Conservation (phyloP, 2,329 filamentous ascomycete species). For the Rhynchosporium graminicola region DNA sequence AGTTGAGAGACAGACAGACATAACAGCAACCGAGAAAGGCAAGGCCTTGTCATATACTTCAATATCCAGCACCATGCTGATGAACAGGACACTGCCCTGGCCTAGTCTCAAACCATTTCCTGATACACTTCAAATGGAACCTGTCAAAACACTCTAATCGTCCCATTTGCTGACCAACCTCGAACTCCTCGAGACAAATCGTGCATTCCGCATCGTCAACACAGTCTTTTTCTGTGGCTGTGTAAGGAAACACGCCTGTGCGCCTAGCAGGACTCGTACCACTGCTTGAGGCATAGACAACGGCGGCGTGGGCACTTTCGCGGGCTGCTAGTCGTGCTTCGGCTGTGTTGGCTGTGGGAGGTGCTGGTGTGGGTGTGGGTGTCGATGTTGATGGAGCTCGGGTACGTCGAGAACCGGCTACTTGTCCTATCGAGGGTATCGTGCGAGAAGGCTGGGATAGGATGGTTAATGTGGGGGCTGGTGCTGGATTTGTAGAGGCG, state of each 20-base stretch:
- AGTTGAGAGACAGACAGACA: background rate
- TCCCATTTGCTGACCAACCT: conserved; percentile 63
- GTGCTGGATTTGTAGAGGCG: conserved; percentile 12
- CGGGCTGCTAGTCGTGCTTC: conserved; percentile 29
- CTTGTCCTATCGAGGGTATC: background rate
- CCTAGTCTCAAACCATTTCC: conserved; percentile 62
- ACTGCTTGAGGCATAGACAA: conserved; percentile 19
- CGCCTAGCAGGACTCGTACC: conserved; percentile 44
- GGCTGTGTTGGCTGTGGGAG: conserved; percentile 25
- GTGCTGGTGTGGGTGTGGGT: background rate
- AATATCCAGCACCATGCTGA: conserved; percentile 48
- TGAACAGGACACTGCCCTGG: conserved; percentile 66
- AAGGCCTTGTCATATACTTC: background rate
- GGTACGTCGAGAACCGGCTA: background rate
- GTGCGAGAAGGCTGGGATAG: background rate
- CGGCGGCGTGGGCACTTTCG: conserved; percentile 31
- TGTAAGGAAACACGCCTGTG: conserved; percentile 64
- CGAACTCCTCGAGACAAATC: conserved; percentile 67
- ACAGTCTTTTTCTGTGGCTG: conserved; percentile 67
- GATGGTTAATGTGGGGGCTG: conserved; percentile 4
- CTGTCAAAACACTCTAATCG: conserved; percentile 66
- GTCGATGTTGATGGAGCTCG: background rate
- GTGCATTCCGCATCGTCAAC: conserved; percentile 68
- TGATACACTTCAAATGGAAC: conserved; percentile 63
- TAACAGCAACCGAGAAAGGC: background rate